Evolutionary conservation across 441 rosid genomes (phyloP).

Genomic region (Erodium chrysanthum): DNA sequence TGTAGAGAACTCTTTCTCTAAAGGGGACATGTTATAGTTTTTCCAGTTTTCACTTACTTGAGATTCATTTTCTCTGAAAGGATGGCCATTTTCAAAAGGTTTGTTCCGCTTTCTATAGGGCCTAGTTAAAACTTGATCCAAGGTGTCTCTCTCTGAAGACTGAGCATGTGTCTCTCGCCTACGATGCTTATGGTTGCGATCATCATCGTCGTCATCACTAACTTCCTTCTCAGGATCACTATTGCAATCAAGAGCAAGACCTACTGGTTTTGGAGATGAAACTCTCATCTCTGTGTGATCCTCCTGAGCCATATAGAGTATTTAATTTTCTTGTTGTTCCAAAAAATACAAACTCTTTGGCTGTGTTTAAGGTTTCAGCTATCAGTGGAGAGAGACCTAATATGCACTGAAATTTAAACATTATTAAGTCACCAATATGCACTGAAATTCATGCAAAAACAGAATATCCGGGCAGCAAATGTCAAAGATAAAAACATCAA

Average conservation of each 20-base stretch:
- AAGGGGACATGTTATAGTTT: conserved; percentile 26
- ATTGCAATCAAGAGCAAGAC: conserved; percentile 48
- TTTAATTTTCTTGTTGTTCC: not conserved
- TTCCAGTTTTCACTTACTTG: conserved; percentile 43
- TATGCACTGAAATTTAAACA: not conserved
- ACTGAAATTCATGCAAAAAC: not conserved
- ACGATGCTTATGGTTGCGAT: conserved; percentile 97
- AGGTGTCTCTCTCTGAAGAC: conserved; percentile 56
- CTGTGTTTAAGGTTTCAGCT: not conserved
- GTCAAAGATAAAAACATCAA: not conserved
- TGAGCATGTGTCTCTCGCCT: conserved; percentile 59
- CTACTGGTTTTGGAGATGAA: conserved; percentile 50
- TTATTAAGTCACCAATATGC: not conserved
- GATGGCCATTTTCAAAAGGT: conserved; percentile 56
- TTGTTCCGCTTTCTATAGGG: conserved; percentile 59
- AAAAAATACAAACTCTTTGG: not conserved
- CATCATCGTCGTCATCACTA: conserved; percentile 96
- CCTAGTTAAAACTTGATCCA: conserved; percentile 46
- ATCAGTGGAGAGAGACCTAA: not conserved
- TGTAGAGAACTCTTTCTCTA: conserved; percentile 31
- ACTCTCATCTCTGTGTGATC: conserved; percentile 63
- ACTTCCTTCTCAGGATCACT: conserved; percentile 86
- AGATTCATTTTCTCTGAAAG: conserved; percentile 48
- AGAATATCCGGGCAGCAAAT: not conserved
- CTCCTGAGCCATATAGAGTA: conserved; percentile 18